phyloP scores from a whole-genome alignment of 768 basidiomycete species.

The Leucocoprinus sp. region DNA sequence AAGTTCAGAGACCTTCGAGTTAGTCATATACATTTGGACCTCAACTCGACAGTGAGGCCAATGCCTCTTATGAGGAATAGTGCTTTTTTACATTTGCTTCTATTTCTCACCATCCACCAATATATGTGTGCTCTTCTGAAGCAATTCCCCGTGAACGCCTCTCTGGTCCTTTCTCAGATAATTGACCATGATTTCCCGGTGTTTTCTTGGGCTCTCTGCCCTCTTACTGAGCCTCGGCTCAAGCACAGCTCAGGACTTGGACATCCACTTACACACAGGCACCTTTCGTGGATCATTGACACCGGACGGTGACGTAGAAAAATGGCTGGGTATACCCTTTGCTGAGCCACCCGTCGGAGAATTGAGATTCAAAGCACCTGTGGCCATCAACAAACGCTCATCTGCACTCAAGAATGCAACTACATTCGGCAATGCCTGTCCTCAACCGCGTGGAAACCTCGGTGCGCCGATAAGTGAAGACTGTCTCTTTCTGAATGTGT shows the following conservation, averaged over 20 bases:
- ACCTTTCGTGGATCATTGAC: constrained; percentile 38
- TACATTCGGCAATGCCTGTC: constrained; percentile 47
- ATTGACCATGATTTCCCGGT: not conserved
- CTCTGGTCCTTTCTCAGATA: not conserved
- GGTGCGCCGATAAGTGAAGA: constrained; percentile 43
- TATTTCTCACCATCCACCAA: too few species aligned
- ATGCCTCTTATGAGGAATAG: too few species aligned
- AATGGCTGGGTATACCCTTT: constrained; percentile 57
- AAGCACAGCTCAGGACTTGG: constrained; percentile 19
- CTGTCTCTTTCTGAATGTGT: constrained; percentile 47
- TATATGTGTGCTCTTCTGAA: too few species aligned
- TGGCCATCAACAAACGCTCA: constrained; percentile 27
- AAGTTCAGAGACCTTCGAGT: too few species aligned
- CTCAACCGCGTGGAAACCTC: constrained; percentile 32
- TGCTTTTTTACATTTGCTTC: too few species aligned
- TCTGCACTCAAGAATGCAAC: constrained; percentile 32
- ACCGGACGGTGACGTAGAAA: constrained; percentile 31
- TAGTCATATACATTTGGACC: too few species aligned
- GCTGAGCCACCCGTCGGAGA: constrained; percentile 47
- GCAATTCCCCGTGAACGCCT: too few species aligned
- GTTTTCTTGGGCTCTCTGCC: not conserved
- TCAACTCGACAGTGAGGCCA: too few species aligned
- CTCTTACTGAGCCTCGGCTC: constrained; percentile 6
- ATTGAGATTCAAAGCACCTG: constrained; percentile 51
- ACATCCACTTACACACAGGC: constrained; percentile 34